Evolutionary conservation across 2,329 filamentous ascomycete species (phyloP).

Genomic region (Talaromyces islandicus): DNA sequence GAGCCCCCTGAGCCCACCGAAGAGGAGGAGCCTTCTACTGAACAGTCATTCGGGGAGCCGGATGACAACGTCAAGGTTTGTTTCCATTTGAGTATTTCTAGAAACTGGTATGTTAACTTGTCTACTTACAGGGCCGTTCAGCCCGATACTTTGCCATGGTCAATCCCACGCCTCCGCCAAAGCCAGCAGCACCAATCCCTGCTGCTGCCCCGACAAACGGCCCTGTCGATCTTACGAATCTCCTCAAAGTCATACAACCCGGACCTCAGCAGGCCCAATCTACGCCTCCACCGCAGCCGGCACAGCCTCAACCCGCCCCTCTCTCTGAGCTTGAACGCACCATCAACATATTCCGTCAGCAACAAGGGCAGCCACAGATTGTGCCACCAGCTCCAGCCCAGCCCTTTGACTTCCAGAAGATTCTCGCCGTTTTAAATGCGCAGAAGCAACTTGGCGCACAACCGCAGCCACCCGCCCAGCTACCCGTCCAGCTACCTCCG

Average conservation of each 20-base stretch:
- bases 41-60: conserved; percentile 38
- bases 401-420: conserved; percentile 32
- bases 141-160: conserved; percentile 34
- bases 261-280: conserved; percentile 25
- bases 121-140: conserved; percentile 29
- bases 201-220: conserved; percentile 12
- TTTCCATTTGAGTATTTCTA: background rate
- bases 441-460: conserved; percentile 25
- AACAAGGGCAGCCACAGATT: conserved; percentile 24
- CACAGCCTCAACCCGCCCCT: conserved; percentile 20
- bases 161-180: conserved; percentile 23
- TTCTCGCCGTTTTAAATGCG: conserved; percentile 33
- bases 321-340: conserved; percentile 28
- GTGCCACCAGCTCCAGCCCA: conserved; percentile 18
- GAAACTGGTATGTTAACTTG: conserved; percentile 8
- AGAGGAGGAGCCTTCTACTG: conserved; percentile 30
- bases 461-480: conserved; percentile 22
- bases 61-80: conserved; percentile 36
- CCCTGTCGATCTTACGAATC: conserved; percentile 33
- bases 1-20: conserved; percentile 36
- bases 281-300: conserved; percentile 22
- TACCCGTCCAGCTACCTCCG: conserved; percentile 16
- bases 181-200: conserved; percentile 9
- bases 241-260: conserved; percentile 37
- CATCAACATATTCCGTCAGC: conserved; percentile 34